Evolutionary conservation across 345 rosid species (phyloP), one percentile per base, ranked within the genome.

Genomic region (Gossypium herbaceum): DNA sequence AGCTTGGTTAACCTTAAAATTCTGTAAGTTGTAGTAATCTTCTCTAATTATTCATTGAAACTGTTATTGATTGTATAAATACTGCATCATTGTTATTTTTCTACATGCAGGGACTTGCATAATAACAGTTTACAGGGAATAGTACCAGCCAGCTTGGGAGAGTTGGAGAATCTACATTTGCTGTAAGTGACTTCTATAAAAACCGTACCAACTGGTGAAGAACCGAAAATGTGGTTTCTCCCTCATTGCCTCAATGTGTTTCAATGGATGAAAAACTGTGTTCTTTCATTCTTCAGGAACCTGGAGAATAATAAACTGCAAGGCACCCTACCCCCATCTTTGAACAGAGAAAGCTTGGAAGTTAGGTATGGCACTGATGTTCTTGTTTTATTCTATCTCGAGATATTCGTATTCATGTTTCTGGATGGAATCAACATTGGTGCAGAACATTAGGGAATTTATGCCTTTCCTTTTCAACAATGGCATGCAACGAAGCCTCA

Each of bases 251-350:
- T 34, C 7, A 34, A 5, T 16, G 44, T 25, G 17, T 54, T 62
- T 68, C 25, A 61, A 20, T 7, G n/a, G 19, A 52, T 39, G 57
- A 66, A 47, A 78, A 41, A 43, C 64, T 34, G 19, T 27, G 29
- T 41, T 75, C 25, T 65, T 25, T 2, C 71, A 27, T 65, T 72
- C 48, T 73, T 70, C 88, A 94, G 98, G 86, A 89, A 94, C 83
- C 85, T 94, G 71, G 94, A 90, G 80, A 89, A 92, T 77, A 94
- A 94, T 80, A 87, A 86, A 76, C 86, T 94, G 57, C 81, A 88
- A 73, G 94, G 97, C 44, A 79, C 84, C 71, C 86, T 94, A 58
- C 97, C 97, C 6, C 84, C 79, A 63, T 89, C 96, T 72, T 79
- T 94, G 78, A 89, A 89, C 84, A 79, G 81, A 82, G 89, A 83